Conservation (phyloP, 768 basidiomycete species). For the Wakefieldia striispora region DNA sequence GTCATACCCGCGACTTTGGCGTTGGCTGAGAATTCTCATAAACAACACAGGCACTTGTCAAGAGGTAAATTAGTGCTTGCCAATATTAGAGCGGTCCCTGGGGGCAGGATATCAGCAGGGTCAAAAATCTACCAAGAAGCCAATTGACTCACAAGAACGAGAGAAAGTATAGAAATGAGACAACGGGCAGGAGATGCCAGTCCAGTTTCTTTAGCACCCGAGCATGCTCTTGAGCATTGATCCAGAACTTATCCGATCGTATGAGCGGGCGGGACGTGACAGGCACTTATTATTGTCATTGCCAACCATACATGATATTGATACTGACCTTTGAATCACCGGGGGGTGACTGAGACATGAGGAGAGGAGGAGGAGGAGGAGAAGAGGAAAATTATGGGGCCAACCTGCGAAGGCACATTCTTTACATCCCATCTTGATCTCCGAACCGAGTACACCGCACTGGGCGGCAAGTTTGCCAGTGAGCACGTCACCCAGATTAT, state of each 20-base stretch:
- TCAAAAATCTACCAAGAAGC: not conserved
- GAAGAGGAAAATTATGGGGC: too few species aligned
- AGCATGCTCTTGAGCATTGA: not conserved
- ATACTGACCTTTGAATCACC: too few species aligned
- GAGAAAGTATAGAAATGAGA: slow-evolving; percentile 17
- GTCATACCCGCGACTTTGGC: slow-evolving; percentile 43
- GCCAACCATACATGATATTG: too few species aligned
- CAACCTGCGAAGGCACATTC: too few species aligned
- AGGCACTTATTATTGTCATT: too few species aligned
- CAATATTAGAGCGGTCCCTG: slow-evolving; percentile 42
- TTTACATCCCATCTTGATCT: too few species aligned
- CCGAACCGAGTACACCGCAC: too few species aligned
- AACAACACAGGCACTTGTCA: not conserved
- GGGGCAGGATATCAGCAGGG: not conserved
- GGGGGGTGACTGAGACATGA: too few species aligned
- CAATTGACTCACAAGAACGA: slow-evolving; percentile 17
- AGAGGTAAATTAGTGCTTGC: slow-evolving; percentile 17
- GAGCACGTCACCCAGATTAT: too few species aligned
- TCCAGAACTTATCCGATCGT: not conserved
- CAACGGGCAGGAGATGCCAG: slow-evolving; percentile 18
- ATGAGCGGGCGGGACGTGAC: not conserved
- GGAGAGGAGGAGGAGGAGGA: too few species aligned
- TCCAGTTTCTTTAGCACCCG: slow-evolving; percentile 18
- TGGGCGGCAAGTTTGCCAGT: too few species aligned
- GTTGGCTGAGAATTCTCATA: slow-evolving; percentile 24